Percentiles rank a stretch among this genome's conserved stretches.
Evolutionary conservation across 179 eudicot species (phyloP).

Genomic region (Silene noctiflora): DNA sequence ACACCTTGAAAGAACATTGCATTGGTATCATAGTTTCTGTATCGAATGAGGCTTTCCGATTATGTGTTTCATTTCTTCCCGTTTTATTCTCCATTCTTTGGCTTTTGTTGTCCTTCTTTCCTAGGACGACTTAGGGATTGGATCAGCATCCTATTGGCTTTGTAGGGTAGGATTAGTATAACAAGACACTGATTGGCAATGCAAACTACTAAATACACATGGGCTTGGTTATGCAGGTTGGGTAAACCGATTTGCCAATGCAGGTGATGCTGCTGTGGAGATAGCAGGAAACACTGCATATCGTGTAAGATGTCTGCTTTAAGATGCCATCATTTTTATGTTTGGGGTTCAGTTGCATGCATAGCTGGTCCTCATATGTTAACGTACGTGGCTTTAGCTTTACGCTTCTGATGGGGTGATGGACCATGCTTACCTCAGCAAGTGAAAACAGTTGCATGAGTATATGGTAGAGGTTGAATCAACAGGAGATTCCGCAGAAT

Average conservation of each 20-base stretch:
- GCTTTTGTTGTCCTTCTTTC: no score
- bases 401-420: no score
- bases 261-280: conserved; percentile 90
- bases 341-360: not conserved
- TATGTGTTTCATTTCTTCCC: no score
- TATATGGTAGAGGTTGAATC: not conserved
- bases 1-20: no score
- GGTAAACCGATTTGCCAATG: conserved; percentile 95
- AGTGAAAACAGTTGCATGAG: not conserved
- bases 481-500: not conserved
- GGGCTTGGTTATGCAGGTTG: conserved; percentile 55
- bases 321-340: not conserved
- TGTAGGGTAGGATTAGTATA: no score
- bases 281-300: conserved; percentile 86
- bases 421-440: not conserved
- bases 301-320: conserved; percentile 47
- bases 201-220: conserved; percentile 20
- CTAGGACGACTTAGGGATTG: no score
- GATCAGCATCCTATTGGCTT: no score
- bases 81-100: no score
- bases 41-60: no score
- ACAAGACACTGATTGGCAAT: not conserved
- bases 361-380: not conserved
- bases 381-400: not conserved
- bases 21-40: no score